These are phyloP conservation scores for Globisporangium parvum DNA, from an alignment of 352 stramenopile genomes.

Conservation along the genomic window DNA sequence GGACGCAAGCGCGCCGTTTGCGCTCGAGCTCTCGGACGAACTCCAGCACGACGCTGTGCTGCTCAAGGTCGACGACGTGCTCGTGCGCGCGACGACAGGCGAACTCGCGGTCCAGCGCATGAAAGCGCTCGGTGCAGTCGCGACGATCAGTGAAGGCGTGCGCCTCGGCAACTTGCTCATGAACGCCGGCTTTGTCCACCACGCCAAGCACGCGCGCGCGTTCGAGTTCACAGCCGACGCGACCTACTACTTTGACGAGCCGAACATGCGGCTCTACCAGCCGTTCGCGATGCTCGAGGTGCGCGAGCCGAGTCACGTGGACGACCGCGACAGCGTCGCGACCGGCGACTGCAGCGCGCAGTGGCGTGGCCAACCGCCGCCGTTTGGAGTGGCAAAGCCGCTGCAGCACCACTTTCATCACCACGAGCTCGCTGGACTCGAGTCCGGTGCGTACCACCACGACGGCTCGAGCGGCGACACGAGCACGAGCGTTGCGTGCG, in stretches of 20 bases:
- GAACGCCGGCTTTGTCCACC: slow-evolving; percentile 27
- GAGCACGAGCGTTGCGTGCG: slow-evolving; percentile 12
- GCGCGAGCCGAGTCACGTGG: not conserved
- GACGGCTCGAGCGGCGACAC: slow-evolving; percentile 2
- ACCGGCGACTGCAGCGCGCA: not conserved
- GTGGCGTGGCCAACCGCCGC: not conserved
- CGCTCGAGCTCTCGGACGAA: slow-evolving; percentile 18
- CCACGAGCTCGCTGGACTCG: not conserved
- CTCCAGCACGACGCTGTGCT: slow-evolving; percentile 10
- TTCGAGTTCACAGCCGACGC: slow-evolving; percentile 19
- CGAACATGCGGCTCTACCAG: slow-evolving; percentile 19
- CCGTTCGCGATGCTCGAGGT: slow-evolving; percentile 22
- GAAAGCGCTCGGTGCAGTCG: slow-evolving; percentile 8
- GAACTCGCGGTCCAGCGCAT: slow-evolving; percentile 17
- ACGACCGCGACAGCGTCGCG: not conserved
- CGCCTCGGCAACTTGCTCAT: slow-evolving; percentile 34
- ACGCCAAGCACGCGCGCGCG: slow-evolving; percentile 20
- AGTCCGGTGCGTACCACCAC: not conserved
- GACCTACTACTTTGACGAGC: slow-evolving; percentile 28
- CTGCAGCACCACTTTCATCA: not conserved
- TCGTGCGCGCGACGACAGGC: slow-evolving; percentile 20
- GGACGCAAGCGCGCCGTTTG: slow-evolving; percentile 15
- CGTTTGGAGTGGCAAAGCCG: too few relatives aligned
- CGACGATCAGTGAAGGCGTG: slow-evolving; percentile 17
- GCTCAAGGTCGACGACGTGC: not conserved